phyloP scores from a whole-genome alignment of 495 filamentous ascomycete genomes.

The Penicillium argentinense region DNA sequence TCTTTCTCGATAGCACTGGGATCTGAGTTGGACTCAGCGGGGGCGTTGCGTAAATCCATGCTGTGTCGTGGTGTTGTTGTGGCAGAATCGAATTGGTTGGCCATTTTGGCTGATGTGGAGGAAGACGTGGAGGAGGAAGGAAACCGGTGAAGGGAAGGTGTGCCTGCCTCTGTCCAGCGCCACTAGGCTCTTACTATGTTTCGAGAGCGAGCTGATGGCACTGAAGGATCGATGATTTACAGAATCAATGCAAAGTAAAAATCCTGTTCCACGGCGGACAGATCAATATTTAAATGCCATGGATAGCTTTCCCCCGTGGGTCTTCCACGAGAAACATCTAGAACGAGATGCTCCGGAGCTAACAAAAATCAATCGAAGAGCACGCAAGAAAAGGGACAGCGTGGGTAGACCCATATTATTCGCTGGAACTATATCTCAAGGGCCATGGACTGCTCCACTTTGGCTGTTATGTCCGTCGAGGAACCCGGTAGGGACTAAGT shows the following conservation, averaged over 20 bases:
- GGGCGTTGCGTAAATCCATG: slow-evolving; percentile 15
- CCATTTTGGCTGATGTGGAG: neutral
- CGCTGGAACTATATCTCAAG: slow-evolving; percentile 1
- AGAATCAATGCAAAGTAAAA: neutral
- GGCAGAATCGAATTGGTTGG: slow-evolving; percentile 20
- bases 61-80: slow-evolving; percentile 24
- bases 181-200: neutral
- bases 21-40: slow-evolving; percentile 1
- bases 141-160: too few species aligned
- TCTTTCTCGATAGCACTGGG: slow-evolving; percentile 2
- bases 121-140: neutral
- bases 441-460: slow-evolving; percentile 10
- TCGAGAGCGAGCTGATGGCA: neutral
- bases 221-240: too few species aligned
- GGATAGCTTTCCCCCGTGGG: slow-evolving; percentile 4
- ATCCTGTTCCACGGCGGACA: neutral
- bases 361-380: slow-evolving; percentile 3
- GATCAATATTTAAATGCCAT: slow-evolving; percentile 7
- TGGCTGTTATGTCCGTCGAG: slow-evolving; percentile 3
- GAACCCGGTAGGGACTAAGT: neutral
- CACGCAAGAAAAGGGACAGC: neutral
- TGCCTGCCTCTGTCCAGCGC: neutral
- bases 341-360: slow-evolving; percentile 5
- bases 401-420: slow-evolving; percentile 4
- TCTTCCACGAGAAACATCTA: slow-evolving; percentile 4